phyloP scores from a whole-genome alignment of 306 rosid species.

The Medicago lupulina region DNA sequence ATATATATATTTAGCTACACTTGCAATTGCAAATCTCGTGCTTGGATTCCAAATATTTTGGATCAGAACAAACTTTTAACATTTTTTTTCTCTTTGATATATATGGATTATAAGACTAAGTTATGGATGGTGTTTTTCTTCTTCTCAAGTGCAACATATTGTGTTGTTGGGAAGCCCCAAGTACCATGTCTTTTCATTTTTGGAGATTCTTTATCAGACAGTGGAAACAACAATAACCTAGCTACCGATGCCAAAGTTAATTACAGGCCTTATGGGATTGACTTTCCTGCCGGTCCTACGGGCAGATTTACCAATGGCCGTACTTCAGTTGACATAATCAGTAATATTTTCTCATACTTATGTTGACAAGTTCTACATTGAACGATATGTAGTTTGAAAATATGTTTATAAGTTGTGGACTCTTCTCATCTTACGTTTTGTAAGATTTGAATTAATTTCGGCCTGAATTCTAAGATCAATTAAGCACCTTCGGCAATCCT shows the following conservation, averaged over 20 bases:
- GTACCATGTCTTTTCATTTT: slow-evolving; percentile 71
- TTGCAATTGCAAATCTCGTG: slow-evolving; percentile 1
- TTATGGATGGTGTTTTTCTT: slow-evolving; percentile 34
- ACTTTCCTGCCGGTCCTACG: slow-evolving; percentile 52
- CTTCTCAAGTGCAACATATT: slow-evolving; percentile 9
- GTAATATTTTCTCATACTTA: slow-evolving; percentile 30
- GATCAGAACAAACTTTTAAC: not conserved
- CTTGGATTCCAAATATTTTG: slow-evolving; percentile 4
- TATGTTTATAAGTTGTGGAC: not conserved
- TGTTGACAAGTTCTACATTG: not conserved
- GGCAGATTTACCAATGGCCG: slow-evolving; percentile 77
- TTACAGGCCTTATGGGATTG: slow-evolving; percentile 66
- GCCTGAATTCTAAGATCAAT: not conserved
- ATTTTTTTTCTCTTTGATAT: not conserved
- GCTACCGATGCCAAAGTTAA: slow-evolving; percentile 46
- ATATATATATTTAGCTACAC: slow-evolving; percentile 11
- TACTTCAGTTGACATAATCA: slow-evolving; percentile 38
- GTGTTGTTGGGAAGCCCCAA: slow-evolving; percentile 38
- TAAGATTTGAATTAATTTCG: no score
- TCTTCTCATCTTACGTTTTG: not conserved
- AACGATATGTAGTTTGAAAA: no score
- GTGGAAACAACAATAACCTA: slow-evolving; percentile 63
- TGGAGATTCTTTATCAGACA: slow-evolving; percentile 71
- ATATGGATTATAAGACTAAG: slow-evolving; percentile 28
- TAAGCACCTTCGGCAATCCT: not conserved